Base-by-base conservation (phyloP, 139 green algal genomes). In the Chlorella vulgaris region DNA sequence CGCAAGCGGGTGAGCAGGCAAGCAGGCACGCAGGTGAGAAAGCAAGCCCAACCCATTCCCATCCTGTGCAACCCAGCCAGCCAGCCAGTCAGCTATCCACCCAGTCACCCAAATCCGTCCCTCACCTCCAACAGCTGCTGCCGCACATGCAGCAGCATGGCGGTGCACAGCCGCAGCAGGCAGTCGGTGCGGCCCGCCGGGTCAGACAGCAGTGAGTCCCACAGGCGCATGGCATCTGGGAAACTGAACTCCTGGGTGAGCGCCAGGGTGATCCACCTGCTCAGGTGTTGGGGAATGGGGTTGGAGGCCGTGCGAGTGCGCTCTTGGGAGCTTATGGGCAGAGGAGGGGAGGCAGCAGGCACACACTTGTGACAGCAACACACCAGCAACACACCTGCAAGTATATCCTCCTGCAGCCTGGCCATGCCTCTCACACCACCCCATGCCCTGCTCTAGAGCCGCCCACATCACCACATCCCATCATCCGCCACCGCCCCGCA, bases 161-260 rank as follows among this genome's bases (percentile, higher is more conserved):
- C 92, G 26, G 90, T 66, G 80, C 95, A 98, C n/a, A 98, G 79
- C 39, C 89, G 87, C 78, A 96, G 84, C 69, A 98, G 86, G 83
- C 87, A 94, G 83, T 94, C 89, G 61, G 86, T 85, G 51, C 93
- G 85, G 69, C 62, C 69, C 10, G 61, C 81, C 1, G 86, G 84
- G 84, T 94, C 92, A 28, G 78, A 79, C 61, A 97, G 87, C 47
- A 97, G 86, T 3, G 88, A 92, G 89, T 97, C 96, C 95, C 95
- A 99, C 24, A 98, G 87, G 26, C 92, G 85, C 50, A 98, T 67
- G 0, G 81, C 87, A 83, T 97, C 95, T 0, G 92, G 91, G 68
- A 98, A 96, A 0, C 85, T 4, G 69, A 98, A 98, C 88, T 99
- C 96, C 51, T 96, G 93, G 3, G 92, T 93, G 1, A 79, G 73